Evolutionary conservation across 805 yeast genomes (phyloP), one percentile per base, ranked within the genome.

Genomic region (Pichia rugopelliculosa): DNA sequence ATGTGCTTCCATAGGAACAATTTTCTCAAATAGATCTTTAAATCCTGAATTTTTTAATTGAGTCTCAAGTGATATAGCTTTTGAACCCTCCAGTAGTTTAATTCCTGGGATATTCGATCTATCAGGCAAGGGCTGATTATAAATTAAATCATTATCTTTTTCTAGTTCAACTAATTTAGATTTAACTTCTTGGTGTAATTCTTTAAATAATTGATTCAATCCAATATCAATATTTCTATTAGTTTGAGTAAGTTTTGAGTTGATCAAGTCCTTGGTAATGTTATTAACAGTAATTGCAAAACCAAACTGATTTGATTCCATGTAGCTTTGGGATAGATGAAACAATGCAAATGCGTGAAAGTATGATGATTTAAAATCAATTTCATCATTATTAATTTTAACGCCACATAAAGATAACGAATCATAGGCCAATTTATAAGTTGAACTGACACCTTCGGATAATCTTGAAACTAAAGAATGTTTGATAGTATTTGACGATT

Each of bases 71-170:
- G 81, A 70, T 6, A 82, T 71, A 1, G 81, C 70, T 56, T 82
- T 80, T 1, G 82, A 80, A 48, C 88, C 84, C 41, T 80, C 85
- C 67, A 85, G 70, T 0, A 82, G 77, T 51, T 84, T 80, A 5
- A 88, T 72, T 13, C 79, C 84, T 7, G 87, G 77, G 42, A 88
- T 65, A 0, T 82, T 65, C 21, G 77, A 76, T 26, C 66, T 65
- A 4, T 77, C 69, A 0, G 96, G 96, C 13, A 90, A 69, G 1
- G 72, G 57, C 20, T 84, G 91, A 64, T 93, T 96, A 60, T 87
- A 91, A 34, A 91, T 87, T 56, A 80, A 83, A 60, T 91, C 97
- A 59, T 91, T 91, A 59, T 91, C 98, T 55, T 85, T 88, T 23
- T 46, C 45, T 17, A 50, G 17, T 6, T 48, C 48, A 17, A 42